phyloP scores from a whole-genome alignment of 768 basidiomycete genomes.

The Boletus rubroflammeus region DNA sequence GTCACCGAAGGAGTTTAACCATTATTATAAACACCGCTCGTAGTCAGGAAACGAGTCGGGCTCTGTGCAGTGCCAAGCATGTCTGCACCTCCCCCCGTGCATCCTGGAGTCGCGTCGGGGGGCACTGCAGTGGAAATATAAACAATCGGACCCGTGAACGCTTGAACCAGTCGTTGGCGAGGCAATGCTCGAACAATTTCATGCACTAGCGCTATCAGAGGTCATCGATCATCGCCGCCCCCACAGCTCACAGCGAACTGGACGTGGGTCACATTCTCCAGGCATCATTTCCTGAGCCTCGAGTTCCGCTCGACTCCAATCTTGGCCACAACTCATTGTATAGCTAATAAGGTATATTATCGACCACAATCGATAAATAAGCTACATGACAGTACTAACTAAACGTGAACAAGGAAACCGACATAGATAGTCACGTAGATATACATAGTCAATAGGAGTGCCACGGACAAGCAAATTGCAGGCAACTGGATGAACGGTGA shows the following conservation, averaged over 20 bases:
- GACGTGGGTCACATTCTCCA: background rate
- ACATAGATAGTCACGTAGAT: background rate
- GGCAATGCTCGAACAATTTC: constrained; percentile 3
- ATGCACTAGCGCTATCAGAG: background rate
- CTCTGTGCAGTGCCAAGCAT: constrained; percentile 8
- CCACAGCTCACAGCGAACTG: background rate
- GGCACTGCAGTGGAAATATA: constrained; percentile 4
- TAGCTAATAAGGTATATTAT: background rate
- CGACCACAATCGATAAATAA: background rate
- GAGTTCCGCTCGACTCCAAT: background rate
- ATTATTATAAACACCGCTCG: background rate
- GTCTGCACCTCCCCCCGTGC: constrained; percentile 3
- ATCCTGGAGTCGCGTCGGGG: constrained; percentile 5
- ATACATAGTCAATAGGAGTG: background rate
- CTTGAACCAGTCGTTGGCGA: background rate
- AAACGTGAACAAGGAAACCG: background rate
- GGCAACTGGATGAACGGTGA: background rate
- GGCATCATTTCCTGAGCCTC: background rate
- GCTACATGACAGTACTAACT: background rate
- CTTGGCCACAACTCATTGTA: background rate
- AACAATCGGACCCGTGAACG: constrained; percentile 1
- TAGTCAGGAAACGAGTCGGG: constrained; percentile 18
- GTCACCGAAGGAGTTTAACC: constrained; percentile 1
- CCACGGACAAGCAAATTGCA: background rate
- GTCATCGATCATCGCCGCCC: background rate